A percentile compares a stretch with the other conserved stretches of the same genome.
Conservation (phyloP, 2,329 filamentous ascomycete genomes). For the Ceratocystis alfenasii region DNA sequence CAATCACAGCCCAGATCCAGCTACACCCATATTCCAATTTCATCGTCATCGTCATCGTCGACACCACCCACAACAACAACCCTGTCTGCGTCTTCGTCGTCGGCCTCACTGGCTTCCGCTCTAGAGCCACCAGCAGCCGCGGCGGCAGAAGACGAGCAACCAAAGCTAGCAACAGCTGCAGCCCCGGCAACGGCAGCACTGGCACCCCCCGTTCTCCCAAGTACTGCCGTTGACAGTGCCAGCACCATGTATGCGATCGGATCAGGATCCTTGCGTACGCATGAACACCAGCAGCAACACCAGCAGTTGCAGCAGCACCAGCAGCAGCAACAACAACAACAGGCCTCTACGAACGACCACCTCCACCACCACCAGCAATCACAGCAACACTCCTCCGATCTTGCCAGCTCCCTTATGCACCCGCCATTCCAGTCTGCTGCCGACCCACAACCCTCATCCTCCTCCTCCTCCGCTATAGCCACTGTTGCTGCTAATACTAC, state of each 20-base stretch:
- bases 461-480: conserved; percentile 12
- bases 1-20: conserved; percentile 2
- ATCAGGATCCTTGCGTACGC: not conserved
- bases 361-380: conserved; percentile 11
- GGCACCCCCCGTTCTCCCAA: not conserved
- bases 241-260: conserved; percentile 4
- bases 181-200: not conserved
- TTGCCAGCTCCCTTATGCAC: not conserved
- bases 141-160: not conserved
- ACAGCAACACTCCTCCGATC: conserved; percentile 15
- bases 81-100: no score
- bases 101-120: no score
- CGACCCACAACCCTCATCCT: not conserved
- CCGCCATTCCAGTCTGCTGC: not conserved
- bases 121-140: not conserved
- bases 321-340: not conserved
- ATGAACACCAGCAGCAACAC: not conserved
- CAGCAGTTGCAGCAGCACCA: conserved; percentile 7
- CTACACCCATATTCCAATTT: not conserved
- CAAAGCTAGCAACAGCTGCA: not conserved
- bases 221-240: not conserved
- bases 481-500: not conserved
- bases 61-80: not conserved
- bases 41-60: not conserved
- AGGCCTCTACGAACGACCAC: conserved; percentile 1